Evolutionary conservation across 139 green algal species (phyloP), one percentile per base, ranked within the genome.

Genomic region (Chlorella vulgaris): DNA sequence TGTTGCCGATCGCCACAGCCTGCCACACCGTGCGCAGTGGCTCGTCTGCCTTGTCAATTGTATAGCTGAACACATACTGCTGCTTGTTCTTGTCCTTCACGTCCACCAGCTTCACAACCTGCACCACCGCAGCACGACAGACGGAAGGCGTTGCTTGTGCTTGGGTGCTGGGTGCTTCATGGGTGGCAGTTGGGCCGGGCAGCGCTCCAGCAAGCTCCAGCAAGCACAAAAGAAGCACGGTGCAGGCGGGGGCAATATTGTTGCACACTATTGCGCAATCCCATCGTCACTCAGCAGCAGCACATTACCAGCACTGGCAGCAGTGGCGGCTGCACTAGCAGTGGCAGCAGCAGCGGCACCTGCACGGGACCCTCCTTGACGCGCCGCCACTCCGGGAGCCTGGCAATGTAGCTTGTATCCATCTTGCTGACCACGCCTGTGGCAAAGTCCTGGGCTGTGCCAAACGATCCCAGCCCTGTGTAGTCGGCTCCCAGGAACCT

Each of bases 371-470:
- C 77, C 62, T 82, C 42, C 24, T 50, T 38, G 15, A 28, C 29
- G 24, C 78, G 65, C 28, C 38, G 62, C 66, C 78, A 76, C 50
- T 71, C 82, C 5, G 81, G 69, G 26, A 50, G 28, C 29, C 26
- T 69, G 31, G 74, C n/a, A 10, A 88, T 39, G 61, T 83, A 88
- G 35, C 43, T 76, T 61, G 31, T 58, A 51, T 88, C 83, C 83
- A 88, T 88, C 2, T 42, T 38, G 31, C 51, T 65, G 7, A 88
- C 69, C 36, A 88, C 38, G 5, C 43, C 68, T 58, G 38, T 22
- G 29, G 74, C 58, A 81, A 71, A 73, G 74, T 70, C 62, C 8
- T 38, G n/a, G 3, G 77, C 78, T 26, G 35, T 73, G 21, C 83
- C 78, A 70, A 85, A 81, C 1, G 42, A 68, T 31, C 70, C 83